phyloP scores from a whole-genome alignment of 805 yeast species.

The Suhomyces sp. region DNA sequence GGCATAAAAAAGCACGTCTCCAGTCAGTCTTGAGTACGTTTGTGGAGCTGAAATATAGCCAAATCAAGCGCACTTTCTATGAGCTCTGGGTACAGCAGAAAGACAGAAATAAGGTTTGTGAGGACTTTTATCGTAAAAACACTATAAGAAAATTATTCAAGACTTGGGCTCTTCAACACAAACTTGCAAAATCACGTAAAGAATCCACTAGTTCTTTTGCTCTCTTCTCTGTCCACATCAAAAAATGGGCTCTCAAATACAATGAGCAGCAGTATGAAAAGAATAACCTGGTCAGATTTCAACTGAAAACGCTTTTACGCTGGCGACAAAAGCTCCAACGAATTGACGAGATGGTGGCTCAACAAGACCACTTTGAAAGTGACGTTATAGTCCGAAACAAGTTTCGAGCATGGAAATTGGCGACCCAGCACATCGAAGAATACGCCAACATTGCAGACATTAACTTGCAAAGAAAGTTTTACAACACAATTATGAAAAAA shows the following conservation, averaged over 20 bases:
- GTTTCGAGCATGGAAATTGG: slow-evolving; percentile 4
- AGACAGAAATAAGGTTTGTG: slow-evolving; percentile 11
- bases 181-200: neutral
- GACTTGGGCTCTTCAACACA: slow-evolving; percentile 15
- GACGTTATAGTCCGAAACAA: neutral
- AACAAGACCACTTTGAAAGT: neutral
- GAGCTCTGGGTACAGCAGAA: slow-evolving; percentile 12
- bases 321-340: neutral
- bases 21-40: neutral
- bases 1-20: slow-evolving; percentile 12
- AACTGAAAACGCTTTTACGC: neutral
- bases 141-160: slow-evolving; percentile 2
- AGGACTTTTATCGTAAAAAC: neutral
- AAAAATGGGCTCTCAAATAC: neutral
- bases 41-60: slow-evolving; percentile 2
- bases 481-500: slow-evolving; percentile 9
- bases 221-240: neutral
- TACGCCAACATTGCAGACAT: slow-evolving; percentile 16
- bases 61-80: slow-evolving; percentile 6
- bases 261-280: neutral
- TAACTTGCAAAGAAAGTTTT: slow-evolving; percentile 19
- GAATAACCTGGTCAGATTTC: neutral
- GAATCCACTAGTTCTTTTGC: neutral
- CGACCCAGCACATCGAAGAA: neutral
- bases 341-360: neutral